These are phyloP conservation scores for Camelina laxa DNA, from an alignment of 345 rosid genomes.

Conservation along the genomic window DNA sequence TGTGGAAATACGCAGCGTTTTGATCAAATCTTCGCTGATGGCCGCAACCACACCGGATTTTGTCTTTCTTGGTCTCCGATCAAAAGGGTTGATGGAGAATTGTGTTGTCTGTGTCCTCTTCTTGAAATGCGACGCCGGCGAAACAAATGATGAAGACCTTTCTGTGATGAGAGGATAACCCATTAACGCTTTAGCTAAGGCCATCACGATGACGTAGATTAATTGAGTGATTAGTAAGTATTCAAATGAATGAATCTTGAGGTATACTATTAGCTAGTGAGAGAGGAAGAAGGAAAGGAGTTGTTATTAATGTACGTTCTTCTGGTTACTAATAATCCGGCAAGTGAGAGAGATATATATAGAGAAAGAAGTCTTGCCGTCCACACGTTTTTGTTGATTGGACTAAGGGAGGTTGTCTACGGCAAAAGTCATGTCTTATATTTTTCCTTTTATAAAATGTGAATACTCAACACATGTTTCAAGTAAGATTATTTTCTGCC, in stretches of 20 bases:
- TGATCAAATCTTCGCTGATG: slow-evolving; percentile 69
- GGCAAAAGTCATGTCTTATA: slow-evolving; percentile 18
- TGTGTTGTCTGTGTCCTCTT: slow-evolving; percentile 15
- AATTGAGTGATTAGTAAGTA: too few relatives aligned
- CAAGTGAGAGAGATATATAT: neutral
- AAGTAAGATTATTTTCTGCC: neutral
- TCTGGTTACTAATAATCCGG: neutral
- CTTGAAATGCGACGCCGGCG: slow-evolving; percentile 33
- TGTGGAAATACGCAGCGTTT: slow-evolving; percentile 36
- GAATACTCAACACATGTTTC: slow-evolving; percentile 24
- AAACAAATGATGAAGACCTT: slow-evolving; percentile 43
- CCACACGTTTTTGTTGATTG: slow-evolving; percentile 77
- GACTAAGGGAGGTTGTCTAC: slow-evolving; percentile 12
- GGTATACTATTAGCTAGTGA: neutral
- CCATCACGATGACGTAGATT: slow-evolving; percentile 44
- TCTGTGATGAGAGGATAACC: slow-evolving; percentile 49
- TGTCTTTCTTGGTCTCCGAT: slow-evolving; percentile 18
- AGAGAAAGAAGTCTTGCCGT: slow-evolving; percentile 41
- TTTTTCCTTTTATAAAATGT: slow-evolving; percentile 16
- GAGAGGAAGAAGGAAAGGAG: neutral
- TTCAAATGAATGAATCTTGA: too few relatives aligned
- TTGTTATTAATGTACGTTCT: neutral
- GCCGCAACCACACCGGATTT: slow-evolving; percentile 51
- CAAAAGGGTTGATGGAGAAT: slow-evolving; percentile 22
- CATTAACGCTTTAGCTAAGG: slow-evolving; percentile 69